A percentile compares a stretch with the other conserved stretches of the same genome.
Evolutionary conservation across 805 yeast genomes (phyloP).

Genomic region (Clavispora santaluciae): DNA sequence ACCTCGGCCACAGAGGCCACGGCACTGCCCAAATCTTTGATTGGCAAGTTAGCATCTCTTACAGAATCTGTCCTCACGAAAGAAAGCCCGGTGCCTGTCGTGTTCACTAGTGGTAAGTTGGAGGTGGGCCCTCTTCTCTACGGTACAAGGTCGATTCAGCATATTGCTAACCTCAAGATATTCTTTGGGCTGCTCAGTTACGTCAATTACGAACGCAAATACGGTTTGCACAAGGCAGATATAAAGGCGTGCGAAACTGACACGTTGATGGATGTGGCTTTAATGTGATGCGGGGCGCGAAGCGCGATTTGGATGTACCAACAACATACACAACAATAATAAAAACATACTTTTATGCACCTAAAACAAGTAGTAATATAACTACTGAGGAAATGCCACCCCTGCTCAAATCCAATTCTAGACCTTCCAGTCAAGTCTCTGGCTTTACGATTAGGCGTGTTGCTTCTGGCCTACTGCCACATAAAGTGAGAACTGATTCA

Average conservation of each 20-base stretch:
- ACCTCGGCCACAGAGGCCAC: slow-evolving; percentile 46
- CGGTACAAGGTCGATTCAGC: slow-evolving; percentile 36
- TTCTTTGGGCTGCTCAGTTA: slow-evolving; percentile 67
- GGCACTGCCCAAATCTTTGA: slow-evolving; percentile 30
- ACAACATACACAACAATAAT: slow-evolving; percentile 1
- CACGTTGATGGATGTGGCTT: slow-evolving; percentile 50
- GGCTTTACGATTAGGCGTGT: slow-evolving; percentile 7
- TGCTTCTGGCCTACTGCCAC: slow-evolving; percentile 11
- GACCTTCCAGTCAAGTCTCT: neutral
- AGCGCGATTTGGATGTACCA: slow-evolving; percentile 1
- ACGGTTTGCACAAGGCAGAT: slow-evolving; percentile 39
- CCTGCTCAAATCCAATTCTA: neutral
- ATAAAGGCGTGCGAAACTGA: slow-evolving; percentile 46
- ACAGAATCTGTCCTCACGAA: slow-evolving; percentile 28
- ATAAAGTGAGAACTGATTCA: neutral
- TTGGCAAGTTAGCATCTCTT: slow-evolving; percentile 43
- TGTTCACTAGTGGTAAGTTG: slow-evolving; percentile 22
- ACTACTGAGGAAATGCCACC: neutral
- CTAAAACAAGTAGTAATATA: neutral
- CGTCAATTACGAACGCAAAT: slow-evolving; percentile 61
- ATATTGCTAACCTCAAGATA: slow-evolving; percentile 46
- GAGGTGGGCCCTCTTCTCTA: slow-evolving; percentile 41
- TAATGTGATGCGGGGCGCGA: neutral
- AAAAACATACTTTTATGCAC: neutral
- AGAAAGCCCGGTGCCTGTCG: slow-evolving; percentile 35